Evolutionary conservation across 768 basidiomycete species (phyloP).

Genomic region (Lyophyllum semitale): DNA sequence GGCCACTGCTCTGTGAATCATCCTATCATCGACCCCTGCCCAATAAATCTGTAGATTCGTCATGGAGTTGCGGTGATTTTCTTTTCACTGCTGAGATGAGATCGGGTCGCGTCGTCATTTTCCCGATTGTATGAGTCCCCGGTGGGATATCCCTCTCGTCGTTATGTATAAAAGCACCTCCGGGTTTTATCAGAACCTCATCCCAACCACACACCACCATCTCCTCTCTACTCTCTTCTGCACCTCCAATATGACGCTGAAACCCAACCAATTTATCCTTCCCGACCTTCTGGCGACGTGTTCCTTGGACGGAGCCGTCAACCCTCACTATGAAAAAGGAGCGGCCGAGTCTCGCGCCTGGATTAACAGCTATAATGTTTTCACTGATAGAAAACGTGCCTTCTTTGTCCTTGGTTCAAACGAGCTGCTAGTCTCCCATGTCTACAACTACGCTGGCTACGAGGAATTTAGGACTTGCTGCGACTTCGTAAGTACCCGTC

Average conservation of each 20-base stretch:
- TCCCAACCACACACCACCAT: slow-evolving; percentile 10
- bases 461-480: slow-evolving; percentile 62
- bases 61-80: slow-evolving; percentile 23
- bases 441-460: slow-evolving; percentile 58
- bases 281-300: slow-evolving; percentile 57
- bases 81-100: slow-evolving; percentile 28
- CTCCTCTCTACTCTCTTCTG: slow-evolving; percentile 12
- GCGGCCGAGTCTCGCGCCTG: slow-evolving; percentile 60
- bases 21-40: slow-evolving; percentile 23
- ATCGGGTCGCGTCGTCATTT: slow-evolving; percentile 32
- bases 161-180: slow-evolving; percentile 7
- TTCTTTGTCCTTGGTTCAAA: slow-evolving; percentile 64
- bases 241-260: slow-evolving; percentile 19
- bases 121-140: slow-evolving; percentile 21
- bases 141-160: slow-evolving; percentile 4
- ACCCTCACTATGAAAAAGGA: slow-evolving; percentile 57
- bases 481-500: slow-evolving; percentile 50
- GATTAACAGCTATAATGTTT: slow-evolving; percentile 61
- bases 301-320: slow-evolving; percentile 48
- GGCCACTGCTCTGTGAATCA: slow-evolving; percentile 26
- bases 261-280: slow-evolving; percentile 44
- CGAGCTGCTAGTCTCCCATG: slow-evolving; percentile 62
- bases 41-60: slow-evolving; percentile 41
- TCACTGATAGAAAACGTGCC: slow-evolving; percentile 61
- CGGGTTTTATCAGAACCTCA: background rate